These are phyloP conservation scores for Sporobolomyces pararoseus DNA, from an alignment of 768 basidiomycete species.

Conservation along the genomic window DNA sequence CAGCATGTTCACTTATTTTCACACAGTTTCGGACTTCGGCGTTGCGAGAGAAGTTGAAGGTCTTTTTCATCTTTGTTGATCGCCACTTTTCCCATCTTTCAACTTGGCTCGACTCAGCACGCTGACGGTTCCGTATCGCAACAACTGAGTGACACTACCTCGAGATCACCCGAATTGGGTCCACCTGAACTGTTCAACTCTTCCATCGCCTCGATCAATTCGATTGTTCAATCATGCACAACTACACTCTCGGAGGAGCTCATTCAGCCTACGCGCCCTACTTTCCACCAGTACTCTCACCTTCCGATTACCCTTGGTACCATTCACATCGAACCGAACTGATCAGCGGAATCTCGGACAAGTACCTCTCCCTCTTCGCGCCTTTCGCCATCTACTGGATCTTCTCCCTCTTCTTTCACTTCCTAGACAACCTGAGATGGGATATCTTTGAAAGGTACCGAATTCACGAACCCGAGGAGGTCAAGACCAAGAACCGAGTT, in stretches of 20 bases:
- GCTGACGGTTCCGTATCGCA: too few species aligned
- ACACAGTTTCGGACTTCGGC: too few species aligned
- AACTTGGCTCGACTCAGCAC: too few species aligned
- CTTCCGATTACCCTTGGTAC: slow-evolving; percentile 51
- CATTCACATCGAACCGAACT: slow-evolving; percentile 48
- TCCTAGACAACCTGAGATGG: slow-evolving; percentile 66
- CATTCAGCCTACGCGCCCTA: slow-evolving; percentile 12
- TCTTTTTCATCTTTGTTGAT: too few species aligned
- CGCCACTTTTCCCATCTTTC: too few species aligned
- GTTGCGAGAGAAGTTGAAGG: too few species aligned
- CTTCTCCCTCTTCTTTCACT: slow-evolving; percentile 72
- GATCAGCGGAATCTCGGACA: slow-evolving; percentile 64
- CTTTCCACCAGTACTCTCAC: not conserved
- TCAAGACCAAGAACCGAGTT: slow-evolving; percentile 68
- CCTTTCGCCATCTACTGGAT: slow-evolving; percentile 83
- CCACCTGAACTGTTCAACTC: too few species aligned
- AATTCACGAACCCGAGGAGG: slow-evolving; percentile 81
- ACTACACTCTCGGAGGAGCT: not conserved
- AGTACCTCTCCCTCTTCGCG: slow-evolving; percentile 63
- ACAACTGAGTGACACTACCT: too few species aligned
- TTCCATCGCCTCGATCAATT: not conserved
- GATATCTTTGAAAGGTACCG: slow-evolving; percentile 72
- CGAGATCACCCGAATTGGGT: too few species aligned
- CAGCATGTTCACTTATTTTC: too few species aligned
- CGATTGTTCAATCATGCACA: slow-evolving; percentile 8